A percentile compares a stretch with the other conserved stretches of the same genome.
phyloP scores from a whole-genome alignment of 2,329 filamentous ascomycete species.

The Coleophoma cylindrospora region DNA sequence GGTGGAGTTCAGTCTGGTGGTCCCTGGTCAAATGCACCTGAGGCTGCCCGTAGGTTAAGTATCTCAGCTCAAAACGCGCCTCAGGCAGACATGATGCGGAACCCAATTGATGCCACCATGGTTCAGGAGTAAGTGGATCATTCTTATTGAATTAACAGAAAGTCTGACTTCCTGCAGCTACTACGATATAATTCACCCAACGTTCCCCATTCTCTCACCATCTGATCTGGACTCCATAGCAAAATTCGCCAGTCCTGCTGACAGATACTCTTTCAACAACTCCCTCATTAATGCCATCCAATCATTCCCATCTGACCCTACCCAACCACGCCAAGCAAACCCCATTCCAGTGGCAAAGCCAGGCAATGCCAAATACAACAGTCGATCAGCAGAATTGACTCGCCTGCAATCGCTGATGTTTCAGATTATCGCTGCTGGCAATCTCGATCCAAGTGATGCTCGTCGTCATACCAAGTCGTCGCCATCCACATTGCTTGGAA shows the following conservation, averaged over 20 bases:
- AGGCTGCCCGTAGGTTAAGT: constrained; percentile 1
- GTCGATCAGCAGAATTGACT: constrained; percentile 35
- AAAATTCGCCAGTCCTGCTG: constrained; percentile 23
- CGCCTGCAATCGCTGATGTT: constrained; percentile 64
- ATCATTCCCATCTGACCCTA: constrained; percentile 37
- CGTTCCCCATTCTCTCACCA: not conserved
- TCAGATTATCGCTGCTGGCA: constrained; percentile 61
- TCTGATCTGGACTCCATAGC: not conserved
- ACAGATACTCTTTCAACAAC: constrained; percentile 60
- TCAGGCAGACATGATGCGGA: no score
- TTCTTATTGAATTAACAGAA: no score
- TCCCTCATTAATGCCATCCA: constrained; percentile 56
- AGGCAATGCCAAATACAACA: not conserved
- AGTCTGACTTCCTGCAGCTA: not conserved
- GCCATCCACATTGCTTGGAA: constrained; percentile 51
- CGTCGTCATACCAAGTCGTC: constrained; percentile 37
- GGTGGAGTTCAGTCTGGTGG: constrained; percentile 22
- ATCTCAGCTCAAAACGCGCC: no score
- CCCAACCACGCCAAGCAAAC: not conserved
- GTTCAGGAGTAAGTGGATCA: no score
- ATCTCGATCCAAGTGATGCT: constrained; percentile 36
- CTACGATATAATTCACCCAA: not conserved
- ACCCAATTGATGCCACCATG: no score
- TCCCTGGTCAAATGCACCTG: constrained; percentile 26
- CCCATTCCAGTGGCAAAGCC: not conserved